A percentile compares a stretch with the other conserved stretches of the same genome.
These are phyloP conservation scores for Agastache rugosa DNA, from an alignment of 257 asterid genomes.

Conservation along the genomic window DNA sequence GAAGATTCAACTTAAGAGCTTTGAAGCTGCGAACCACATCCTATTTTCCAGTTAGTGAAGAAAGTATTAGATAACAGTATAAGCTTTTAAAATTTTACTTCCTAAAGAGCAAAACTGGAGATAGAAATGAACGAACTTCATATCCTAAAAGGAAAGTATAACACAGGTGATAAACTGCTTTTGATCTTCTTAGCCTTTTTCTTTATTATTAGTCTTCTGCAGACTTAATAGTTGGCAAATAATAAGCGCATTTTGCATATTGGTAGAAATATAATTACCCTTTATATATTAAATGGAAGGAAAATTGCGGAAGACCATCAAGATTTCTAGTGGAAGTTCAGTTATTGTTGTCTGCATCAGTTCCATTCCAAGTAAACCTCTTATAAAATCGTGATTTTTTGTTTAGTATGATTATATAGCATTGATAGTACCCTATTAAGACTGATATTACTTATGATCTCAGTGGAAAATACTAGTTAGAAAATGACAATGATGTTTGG, in stretches of 20 bases:
- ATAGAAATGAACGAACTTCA: neutral
- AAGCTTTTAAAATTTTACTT: neutral
- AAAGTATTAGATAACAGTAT: slow-evolving; percentile 8
- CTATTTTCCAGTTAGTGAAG: slow-evolving; percentile 31
- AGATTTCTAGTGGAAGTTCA: neutral
- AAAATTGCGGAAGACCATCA: neutral
- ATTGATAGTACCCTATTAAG: no score
- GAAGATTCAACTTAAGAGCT: slow-evolving; percentile 30
- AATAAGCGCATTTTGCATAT: neutral
- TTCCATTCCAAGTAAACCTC: neutral
- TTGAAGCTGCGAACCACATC: slow-evolving; percentile 39
- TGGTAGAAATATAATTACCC: neutral
- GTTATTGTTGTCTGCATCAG: neutral
- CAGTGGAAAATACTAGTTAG: neutral
- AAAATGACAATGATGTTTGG: neutral
- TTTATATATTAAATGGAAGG: neutral
- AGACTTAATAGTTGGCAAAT: neutral
- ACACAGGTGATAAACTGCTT: neutral
- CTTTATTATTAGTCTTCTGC: no score
- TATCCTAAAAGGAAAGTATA: neutral
- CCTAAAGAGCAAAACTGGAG: neutral
- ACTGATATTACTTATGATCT: no score
- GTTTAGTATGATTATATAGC: no score
- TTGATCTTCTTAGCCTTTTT: no score
- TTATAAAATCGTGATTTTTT: no score